Evolutionary conservation across 176 grass and related monocot species (phyloP), one percentile per base, ranked within the genome.

Genomic region (Cenchrus fungigraminus): DNA sequence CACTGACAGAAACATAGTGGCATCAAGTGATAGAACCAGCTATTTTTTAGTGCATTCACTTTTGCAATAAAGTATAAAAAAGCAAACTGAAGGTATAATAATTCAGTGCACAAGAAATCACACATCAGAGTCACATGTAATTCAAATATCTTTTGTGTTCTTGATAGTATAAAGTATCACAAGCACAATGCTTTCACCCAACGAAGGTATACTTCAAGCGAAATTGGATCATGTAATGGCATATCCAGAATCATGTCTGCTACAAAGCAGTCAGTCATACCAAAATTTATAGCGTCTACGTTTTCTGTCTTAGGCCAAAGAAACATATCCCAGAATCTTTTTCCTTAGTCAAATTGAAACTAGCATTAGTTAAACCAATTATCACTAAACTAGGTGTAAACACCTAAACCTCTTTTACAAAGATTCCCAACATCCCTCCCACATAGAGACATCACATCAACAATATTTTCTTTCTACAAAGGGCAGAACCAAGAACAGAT

Each of bases 291-390:
- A 6, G 55, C 19, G 6, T 9, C n/a, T 59, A 59, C 19, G 19
- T 22, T 59, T n/a, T 59, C 57, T 59, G 57, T 59, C 3, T 59
- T 22, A 59, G 17, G 19, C 57, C 57, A 59, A 56, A 81, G 63
- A 37, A 45, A 14, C 79, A 83, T 75, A n/a, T 69, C 29, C 22
- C 52, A 37, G 46, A 31, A 81, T 76, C 69, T 59, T 55, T 56
- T 17, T 56, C 54, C 5, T 56, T 16, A 56, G 54, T 56, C 54
- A 56, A 56, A 17, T 56, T 56, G 54, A 71, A 54, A 28, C 12
- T 80, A 70, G 62, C 8, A 80, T 75, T 87, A 80, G 31, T 79
- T 79, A 71, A 87, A 87, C 46, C 34, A 87, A 64, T 22, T 63
- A 12, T 49, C 43, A 55, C n/a, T 77, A 82, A 86, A 72, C 46